A percentile compares a stretch with the other conserved stretches of the same genome.
phyloP scores from a whole-genome alignment of 1,284 basidiomycete genomes.

The Porodaedalea pini region DNA sequence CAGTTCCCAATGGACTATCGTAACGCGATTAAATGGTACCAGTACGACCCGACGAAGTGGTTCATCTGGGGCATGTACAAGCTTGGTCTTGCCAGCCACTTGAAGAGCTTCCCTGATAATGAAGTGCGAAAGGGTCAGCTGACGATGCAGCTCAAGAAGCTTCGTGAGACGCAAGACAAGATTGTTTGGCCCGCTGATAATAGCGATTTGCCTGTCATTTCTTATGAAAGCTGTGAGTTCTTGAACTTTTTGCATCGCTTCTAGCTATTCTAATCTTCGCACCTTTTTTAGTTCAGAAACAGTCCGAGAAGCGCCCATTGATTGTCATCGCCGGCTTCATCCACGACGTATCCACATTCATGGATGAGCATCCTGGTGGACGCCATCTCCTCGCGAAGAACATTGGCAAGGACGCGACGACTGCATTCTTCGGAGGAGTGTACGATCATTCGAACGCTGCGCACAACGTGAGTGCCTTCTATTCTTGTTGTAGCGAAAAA shows the following conservation, averaged over 20 bases:
- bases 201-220: conserved; percentile 76
- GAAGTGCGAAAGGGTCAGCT: conserved; percentile 90
- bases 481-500: background rate
- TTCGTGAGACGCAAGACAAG: conserved; percentile 66
- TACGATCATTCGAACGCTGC: conserved; percentile 94
- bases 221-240: conserved; percentile 79
- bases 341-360: conserved; percentile 83
- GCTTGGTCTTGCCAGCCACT: conserved; percentile 78
- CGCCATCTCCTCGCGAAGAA: conserved; percentile 66
- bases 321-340: conserved; percentile 88
- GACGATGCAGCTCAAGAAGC: conserved; percentile 87
- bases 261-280: conserved; percentile 18
- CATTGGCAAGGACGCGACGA: conserved; percentile 82
- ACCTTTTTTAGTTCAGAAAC: conserved; percentile 63
- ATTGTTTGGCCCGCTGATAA: conserved; percentile 78
- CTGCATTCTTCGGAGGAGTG: conserved; percentile 91
- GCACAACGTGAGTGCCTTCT: conserved; percentile 58
- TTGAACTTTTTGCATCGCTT: background rate
- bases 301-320: conserved; percentile 71
- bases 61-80: conserved; percentile 70
- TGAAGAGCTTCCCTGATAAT: conserved; percentile 87
- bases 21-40: conserved; percentile 91
- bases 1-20: conserved; percentile 95
- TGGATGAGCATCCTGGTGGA: conserved; percentile 89
- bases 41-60: conserved; percentile 90